Evolutionary conservation across 2,329 filamentous ascomycete genomes (phyloP).

Genomic region (Alternaria dauci): DNA sequence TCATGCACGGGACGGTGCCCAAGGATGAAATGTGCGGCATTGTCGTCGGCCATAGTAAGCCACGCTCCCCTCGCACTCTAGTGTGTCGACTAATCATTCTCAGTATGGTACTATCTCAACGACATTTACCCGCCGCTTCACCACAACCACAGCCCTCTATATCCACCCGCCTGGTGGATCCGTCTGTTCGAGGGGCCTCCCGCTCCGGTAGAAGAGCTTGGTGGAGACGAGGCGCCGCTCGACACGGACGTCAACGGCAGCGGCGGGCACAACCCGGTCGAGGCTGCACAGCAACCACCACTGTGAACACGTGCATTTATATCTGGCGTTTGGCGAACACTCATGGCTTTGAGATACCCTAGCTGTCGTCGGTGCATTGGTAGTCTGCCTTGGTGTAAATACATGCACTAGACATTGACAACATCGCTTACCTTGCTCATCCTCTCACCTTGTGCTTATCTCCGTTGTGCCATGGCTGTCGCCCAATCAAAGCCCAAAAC

Average conservation of each 20-base stretch:
- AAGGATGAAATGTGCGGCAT: constrained; percentile 98
- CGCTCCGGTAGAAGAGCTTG: constrained; percentile 27
- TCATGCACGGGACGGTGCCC: constrained; percentile 88
- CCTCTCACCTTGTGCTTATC: constrained; percentile 3
- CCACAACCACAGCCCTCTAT: constrained; percentile 82
- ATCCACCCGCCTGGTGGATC: constrained; percentile 90
- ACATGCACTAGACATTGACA: neutral
- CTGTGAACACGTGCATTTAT: constrained; percentile 1
- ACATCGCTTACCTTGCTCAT: neutral
- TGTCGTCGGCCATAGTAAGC: constrained; percentile 79
- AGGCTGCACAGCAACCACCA: constrained; percentile 24
- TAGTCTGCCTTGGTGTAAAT: neutral
- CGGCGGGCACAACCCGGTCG: constrained; percentile 18
- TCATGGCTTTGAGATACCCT: constrained; percentile 40
- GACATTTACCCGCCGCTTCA: constrained; percentile 95
- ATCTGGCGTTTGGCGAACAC: constrained; percentile 33
- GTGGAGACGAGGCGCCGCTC: constrained; percentile 18
- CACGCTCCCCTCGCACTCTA: neutral
- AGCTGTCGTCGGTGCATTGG: constrained; percentile 13
- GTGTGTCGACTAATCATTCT: constrained; percentile 12
- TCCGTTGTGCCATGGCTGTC: neutral
- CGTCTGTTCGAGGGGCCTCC: constrained; percentile 72
- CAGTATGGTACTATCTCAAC: constrained; percentile 95
- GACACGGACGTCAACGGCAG: neutral
- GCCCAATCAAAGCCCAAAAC: constrained; percentile 11